Evolutionary conservation across 83 land plant species (phyloP).

Genomic region (Larix sibirica): DNA sequence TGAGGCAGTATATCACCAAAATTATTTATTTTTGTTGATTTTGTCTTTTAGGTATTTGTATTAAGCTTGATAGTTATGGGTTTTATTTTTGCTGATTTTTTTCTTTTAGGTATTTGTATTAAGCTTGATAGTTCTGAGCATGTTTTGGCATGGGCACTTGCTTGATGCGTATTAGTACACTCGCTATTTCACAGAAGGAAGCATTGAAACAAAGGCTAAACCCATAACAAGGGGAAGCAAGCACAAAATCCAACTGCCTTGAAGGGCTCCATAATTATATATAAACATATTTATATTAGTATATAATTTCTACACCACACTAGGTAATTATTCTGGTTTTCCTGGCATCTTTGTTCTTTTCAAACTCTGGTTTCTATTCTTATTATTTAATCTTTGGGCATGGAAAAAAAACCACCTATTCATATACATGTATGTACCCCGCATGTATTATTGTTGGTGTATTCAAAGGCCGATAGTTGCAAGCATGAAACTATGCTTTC

Average conservation of each 20-base stretch:
- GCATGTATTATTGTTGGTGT: not conserved
- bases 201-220: not conserved
- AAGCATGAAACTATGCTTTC: too few relatives aligned
- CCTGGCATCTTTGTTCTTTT: not conserved
- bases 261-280: not conserved
- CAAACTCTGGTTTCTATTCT: not conserved
- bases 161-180: too few relatives aligned
- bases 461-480: too few relatives aligned
- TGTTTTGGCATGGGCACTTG: too few relatives aligned
- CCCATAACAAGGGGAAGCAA: not conserved
- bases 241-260: not conserved
- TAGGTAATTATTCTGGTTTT: not conserved
- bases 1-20: too few relatives aligned
- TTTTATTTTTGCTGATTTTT: too few relatives aligned
- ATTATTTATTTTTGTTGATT: too few relatives aligned
- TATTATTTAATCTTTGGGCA: conserved; percentile 5
- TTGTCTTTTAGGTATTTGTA: too few relatives aligned
- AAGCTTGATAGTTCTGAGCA: too few relatives aligned
- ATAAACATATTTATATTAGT: not conserved
- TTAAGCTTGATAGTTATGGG: too few relatives aligned
- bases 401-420: not conserved
- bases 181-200: not conserved
- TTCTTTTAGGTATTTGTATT: too few relatives aligned
- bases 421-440: not conserved
- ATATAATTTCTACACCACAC: not conserved